Evolutionary conservation across 345 rosid species (phyloP), one percentile per base, ranked within the genome.

Genomic region (Garcia nutans): DNA sequence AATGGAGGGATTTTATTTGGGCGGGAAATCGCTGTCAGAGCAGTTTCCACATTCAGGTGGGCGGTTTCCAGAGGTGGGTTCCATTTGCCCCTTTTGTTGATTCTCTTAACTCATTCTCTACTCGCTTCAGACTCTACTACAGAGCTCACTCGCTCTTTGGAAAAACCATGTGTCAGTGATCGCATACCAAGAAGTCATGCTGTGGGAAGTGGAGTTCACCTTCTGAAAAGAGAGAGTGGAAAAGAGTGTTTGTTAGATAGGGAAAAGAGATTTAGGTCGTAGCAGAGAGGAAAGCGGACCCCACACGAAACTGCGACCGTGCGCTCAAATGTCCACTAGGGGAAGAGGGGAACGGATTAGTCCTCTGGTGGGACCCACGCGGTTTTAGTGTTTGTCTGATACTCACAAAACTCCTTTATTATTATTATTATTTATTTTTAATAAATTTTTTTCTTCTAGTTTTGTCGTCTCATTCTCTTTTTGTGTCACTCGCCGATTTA

Each of bases 291-390:
- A 28, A 28, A 28, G n/a, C 2, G 70, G 85, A 81, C 12, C 83
- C 84, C 77, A 42, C 8, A 3, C 0, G 5, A 44, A 61, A 41
- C 79, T 28, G 76, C 64, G 69, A 79, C 82, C 85, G 83, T 82
- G 86, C 72, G 74, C 80, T 33, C 80, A 80, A 88, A 88, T 88
- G 94, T 88, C 92, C 80, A 78, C 84, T 68, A 49, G 33, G 71
- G 77, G 73, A 75, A 52, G 47, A 61, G 50, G 63, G 65, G 79
- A 52, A 77, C 41, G 68, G 64, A 52, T 71, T 77, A 71, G 85
- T 83, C 72, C 70, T 24, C 41, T 31, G 15, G 58, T 60, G 61
- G 87, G 76, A 22, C 88, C 91, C 85, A 90, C 91, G 49, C 88
- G 90, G 79, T 79, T 89, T 86, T 65, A 78, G 77, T 73, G 26